Percentiles rank a stretch among this genome's conserved stretches.
phyloP scores from a whole-genome alignment of 176 grass and related monocot genomes.

The Ampelocalamus luodianensis region DNA sequence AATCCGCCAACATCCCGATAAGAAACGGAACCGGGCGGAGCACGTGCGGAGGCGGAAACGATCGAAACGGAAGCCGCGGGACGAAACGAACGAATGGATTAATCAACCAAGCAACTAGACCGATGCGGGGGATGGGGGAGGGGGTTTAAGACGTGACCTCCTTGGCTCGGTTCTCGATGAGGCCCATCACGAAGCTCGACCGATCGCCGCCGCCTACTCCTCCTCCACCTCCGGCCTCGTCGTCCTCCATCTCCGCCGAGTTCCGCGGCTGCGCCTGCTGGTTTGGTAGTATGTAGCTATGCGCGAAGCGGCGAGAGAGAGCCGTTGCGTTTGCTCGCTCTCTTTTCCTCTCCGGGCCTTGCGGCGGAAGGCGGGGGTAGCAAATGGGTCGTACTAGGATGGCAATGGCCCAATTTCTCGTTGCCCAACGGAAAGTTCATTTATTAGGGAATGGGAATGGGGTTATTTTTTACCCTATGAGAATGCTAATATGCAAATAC shows the following conservation, averaged over 20 bases:
- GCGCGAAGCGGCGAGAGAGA: neutral
- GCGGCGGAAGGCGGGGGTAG: neutral
- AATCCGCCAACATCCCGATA: neutral
- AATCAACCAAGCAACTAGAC: neutral
- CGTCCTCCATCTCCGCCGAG: slow-evolving; percentile 44
- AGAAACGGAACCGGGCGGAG: neutral
- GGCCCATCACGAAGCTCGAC: slow-evolving; percentile 72
- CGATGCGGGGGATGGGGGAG: neutral
- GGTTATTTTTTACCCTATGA: no score
- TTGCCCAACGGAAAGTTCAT: no score
- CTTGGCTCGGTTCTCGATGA: slow-evolving; percentile 95
- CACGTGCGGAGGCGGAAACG: neutral
- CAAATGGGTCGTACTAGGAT: no score
- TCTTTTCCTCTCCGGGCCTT: neutral
- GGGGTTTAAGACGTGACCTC: slow-evolving; percentile 54
- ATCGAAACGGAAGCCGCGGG: neutral
- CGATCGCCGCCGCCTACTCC: slow-evolving; percentile 56
- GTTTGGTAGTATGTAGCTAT: neutral
- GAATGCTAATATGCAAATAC: no score
- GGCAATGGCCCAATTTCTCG: no score
- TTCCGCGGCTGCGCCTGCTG: neutral
- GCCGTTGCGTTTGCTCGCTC: neutral
- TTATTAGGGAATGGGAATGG: no score
- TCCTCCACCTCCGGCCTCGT: slow-evolving; percentile 20
- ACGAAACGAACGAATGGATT: slow-evolving; percentile 19